Percentiles rank a stretch among this genome's conserved stretches.
phyloP scores from a whole-genome alignment of 495 filamentous ascomycete genomes.

The Penicillium manginii region DNA sequence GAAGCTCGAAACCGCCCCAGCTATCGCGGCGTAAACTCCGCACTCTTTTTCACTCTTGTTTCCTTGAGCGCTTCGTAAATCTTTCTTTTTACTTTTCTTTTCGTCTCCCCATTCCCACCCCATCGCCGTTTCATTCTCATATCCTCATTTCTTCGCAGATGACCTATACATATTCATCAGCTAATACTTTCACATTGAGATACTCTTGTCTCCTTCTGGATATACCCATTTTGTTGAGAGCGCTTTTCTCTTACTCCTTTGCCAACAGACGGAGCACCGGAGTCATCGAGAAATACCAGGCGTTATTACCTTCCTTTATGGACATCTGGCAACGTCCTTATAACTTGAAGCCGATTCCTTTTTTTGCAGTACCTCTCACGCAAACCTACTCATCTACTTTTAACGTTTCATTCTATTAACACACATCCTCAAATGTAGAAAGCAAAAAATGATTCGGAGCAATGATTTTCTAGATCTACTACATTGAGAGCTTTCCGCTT shows the following conservation, averaged over 20 bases:
- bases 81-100: neutral
- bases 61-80: neutral
- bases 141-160: neutral
- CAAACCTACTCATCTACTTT: too few species aligned
- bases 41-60: neutral
- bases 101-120: neutral
- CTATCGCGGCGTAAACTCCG: constrained; percentile 6
- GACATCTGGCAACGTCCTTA: too few species aligned
- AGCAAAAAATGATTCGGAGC: too few species aligned
- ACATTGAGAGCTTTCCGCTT: too few species aligned
- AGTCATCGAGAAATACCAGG: too few species aligned
- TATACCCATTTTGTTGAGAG: constrained; percentile 20
- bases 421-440: too few species aligned
- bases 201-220: constrained; percentile 9
- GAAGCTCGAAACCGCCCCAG: constrained; percentile 41
- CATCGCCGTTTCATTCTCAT: neutral
- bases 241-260: neutral
- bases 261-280: too few species aligned
- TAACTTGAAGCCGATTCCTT: too few species aligned
- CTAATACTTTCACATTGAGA: constrained; percentile 1
- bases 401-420: too few species aligned
- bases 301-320: too few species aligned
- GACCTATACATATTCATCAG: neutral
- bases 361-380: too few species aligned
- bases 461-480: too few species aligned